Evolutionary conservation across 176 grass and related monocot species (phyloP).

Genomic region (Eragrostis nindensis): DNA sequence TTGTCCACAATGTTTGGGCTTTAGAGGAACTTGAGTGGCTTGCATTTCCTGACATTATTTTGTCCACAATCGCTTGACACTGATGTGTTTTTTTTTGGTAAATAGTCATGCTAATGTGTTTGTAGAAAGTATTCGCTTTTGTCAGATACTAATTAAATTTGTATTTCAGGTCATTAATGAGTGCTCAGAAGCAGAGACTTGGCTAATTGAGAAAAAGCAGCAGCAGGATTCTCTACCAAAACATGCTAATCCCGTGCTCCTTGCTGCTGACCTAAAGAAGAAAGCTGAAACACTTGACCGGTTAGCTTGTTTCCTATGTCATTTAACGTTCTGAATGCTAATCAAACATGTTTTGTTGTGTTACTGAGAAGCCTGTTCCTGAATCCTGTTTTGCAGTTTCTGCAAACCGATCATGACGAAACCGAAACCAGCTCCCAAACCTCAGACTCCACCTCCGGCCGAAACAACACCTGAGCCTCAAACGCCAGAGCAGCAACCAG

Average conservation of each 20-base stretch:
- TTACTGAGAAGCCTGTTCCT: not conserved
- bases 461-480: conserved; percentile 40
- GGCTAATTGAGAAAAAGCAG: conserved; percentile 71
- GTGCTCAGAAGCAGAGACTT: conserved; percentile 65
- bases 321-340: not conserved
- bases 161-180: conserved; percentile 62
- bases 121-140: not conserved
- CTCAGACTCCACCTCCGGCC: conserved; percentile 49
- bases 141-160: conserved; percentile 5
- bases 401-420: conserved; percentile 95
- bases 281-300: conserved; percentile 81
- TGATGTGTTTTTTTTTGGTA: not conserved
- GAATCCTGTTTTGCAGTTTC: conserved; percentile 55
- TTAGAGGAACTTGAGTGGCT: not conserved
- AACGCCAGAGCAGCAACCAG: conserved; percentile 46
- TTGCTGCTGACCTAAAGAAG: conserved; percentile 63
- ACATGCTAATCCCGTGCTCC: conserved; percentile 67
- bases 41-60: not conserved
- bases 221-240: conserved; percentile 93
- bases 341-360: not conserved
- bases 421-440: conserved; percentile 68
- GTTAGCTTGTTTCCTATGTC: conserved; percentile 34
- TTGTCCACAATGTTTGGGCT: too few relatives aligned
- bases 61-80: not conserved
- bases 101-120: not conserved